phyloP scores from a whole-genome alignment of 441 rosid species.

The Adansonia grandidieri region DNA sequence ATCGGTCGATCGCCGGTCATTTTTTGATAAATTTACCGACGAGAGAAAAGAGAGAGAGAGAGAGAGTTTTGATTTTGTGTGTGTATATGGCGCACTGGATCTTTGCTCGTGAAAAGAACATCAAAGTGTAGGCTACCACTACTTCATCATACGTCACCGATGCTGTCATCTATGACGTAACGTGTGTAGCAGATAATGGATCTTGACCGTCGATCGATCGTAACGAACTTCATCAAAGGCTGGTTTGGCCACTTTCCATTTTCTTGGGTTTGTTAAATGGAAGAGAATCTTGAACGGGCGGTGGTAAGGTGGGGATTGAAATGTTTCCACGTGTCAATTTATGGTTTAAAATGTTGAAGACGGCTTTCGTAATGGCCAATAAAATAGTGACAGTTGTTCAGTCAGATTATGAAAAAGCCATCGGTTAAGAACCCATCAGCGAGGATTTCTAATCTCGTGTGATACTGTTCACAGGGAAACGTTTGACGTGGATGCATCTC shows the following conservation, averaged over 20 bases:
- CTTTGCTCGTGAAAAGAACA: slow-evolving; percentile 37
- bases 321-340: not conserved
- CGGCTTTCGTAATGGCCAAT: not conserved
- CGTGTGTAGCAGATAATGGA: slow-evolving; percentile 33
- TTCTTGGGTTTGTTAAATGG: not conserved
- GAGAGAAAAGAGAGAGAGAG: slow-evolving; percentile 14
- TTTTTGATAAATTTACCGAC: slow-evolving; percentile 32
- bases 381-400: not conserved
- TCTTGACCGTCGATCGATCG: slow-evolving; percentile 38
- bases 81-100: slow-evolving; percentile 55
- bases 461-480: not conserved
- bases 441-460: not conserved
- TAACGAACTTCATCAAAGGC: not conserved
- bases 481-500: not conserved
- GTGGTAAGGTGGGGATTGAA: not conserved
- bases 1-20: slow-evolving; percentile 28
- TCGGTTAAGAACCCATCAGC: not conserved
- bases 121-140: slow-evolving; percentile 31
- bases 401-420: not conserved
- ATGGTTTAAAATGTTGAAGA: not conserved
- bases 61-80: slow-evolving; percentile 34
- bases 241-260: not conserved
- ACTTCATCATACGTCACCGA: slow-evolving; percentile 39
- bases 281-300: slow-evolving; percentile 9
- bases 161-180: slow-evolving; percentile 33